phyloP scores from a whole-genome alignment of 768 basidiomycete species.

The Psilocybe cyanescens region DNA sequence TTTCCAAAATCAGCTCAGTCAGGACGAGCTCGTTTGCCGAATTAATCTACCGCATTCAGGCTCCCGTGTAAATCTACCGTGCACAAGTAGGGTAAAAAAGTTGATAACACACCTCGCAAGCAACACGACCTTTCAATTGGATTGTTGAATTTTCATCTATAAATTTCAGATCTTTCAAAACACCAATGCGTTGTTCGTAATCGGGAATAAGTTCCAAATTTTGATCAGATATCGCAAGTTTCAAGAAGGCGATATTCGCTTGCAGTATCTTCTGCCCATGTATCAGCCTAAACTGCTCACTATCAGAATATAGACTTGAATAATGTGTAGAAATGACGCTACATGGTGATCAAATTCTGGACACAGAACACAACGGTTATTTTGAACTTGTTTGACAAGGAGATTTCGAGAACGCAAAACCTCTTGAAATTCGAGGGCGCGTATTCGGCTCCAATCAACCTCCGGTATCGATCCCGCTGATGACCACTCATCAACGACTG shows the following conservation, averaged over 20 bases:
- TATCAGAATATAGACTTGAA: conserved; percentile 1
- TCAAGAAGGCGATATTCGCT: conserved; percentile 76
- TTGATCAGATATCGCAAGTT: conserved; percentile 90
- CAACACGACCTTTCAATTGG: conserved; percentile 93
- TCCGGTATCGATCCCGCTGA: conserved; percentile 59
- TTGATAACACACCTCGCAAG: conserved; percentile 78
- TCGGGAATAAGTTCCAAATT: conserved; percentile 96
- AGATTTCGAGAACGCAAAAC: conserved; percentile 61
- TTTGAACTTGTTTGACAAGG: conserved; percentile 45
- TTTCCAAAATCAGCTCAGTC: conserved; percentile 96
- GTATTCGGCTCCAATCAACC: conserved; percentile 82
- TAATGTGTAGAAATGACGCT: conserved; percentile 12
- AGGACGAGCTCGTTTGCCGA: conserved; percentile 96
- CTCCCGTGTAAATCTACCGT: not conserved
- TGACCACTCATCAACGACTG: conserved; percentile 61
- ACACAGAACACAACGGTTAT: conserved; percentile 59
- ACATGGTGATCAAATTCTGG: conserved; percentile 78
- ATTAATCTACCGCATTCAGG: conserved; percentile 73
- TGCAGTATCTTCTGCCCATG: conserved; percentile 80
- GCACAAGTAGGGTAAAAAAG: not conserved
- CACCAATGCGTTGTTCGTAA: conserved; percentile 92
- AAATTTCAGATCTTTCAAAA: conserved; percentile 89
- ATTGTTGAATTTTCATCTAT: conserved; percentile 97
- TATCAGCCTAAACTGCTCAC: conserved; percentile 67
- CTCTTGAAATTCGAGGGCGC: conserved; percentile 93